These are phyloP conservation scores for Penicillium sp. DNA, from an alignment of 2,329 filamentous ascomycete genomes.

Conservation along the genomic window DNA sequence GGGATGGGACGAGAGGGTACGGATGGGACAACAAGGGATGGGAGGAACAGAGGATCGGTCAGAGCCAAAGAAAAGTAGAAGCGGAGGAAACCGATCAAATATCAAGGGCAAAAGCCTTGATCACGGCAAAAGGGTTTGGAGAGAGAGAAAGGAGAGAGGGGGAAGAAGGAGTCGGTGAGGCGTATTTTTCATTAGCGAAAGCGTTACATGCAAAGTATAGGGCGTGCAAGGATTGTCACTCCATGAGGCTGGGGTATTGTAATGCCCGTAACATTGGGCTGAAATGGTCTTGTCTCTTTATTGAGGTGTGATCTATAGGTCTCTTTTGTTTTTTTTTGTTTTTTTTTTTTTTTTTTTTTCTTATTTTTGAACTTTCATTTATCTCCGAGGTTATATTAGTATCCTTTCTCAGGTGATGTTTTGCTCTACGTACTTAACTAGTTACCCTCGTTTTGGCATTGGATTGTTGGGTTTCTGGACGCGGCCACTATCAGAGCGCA, in stretches of 20 bases:
- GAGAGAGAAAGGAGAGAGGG: constrained; percentile 16
- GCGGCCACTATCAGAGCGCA: constrained; percentile 2
- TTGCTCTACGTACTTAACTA: background rate
- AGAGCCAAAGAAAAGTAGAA: constrained; percentile 3
- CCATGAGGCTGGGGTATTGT: constrained; percentile 3
- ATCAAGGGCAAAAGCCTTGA: constrained; percentile 28
- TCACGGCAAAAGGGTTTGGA: constrained; percentile 12
- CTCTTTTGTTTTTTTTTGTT: background rate
- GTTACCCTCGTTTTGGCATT: background rate
- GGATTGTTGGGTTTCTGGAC: constrained; percentile 1
- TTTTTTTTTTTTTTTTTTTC: background rate
- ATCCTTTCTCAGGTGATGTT: too few species aligned
- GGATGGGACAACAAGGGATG: too few species aligned
- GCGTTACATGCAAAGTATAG: background rate
- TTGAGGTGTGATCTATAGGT: background rate
- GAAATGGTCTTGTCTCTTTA: background rate
- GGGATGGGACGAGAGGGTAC: background rate
- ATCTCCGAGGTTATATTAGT: too few species aligned
- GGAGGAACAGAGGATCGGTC: background rate
- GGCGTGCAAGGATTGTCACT: background rate
- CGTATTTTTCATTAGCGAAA: constrained; percentile 23
- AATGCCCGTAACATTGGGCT: constrained; percentile 6
- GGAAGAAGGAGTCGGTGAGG: constrained; percentile 26
- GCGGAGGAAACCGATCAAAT: constrained; percentile 3
- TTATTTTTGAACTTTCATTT: too few species aligned